Evolutionary conservation across 2,329 filamentous ascomycete species (phyloP).

Genomic region (Neospermospora avenae): DNA sequence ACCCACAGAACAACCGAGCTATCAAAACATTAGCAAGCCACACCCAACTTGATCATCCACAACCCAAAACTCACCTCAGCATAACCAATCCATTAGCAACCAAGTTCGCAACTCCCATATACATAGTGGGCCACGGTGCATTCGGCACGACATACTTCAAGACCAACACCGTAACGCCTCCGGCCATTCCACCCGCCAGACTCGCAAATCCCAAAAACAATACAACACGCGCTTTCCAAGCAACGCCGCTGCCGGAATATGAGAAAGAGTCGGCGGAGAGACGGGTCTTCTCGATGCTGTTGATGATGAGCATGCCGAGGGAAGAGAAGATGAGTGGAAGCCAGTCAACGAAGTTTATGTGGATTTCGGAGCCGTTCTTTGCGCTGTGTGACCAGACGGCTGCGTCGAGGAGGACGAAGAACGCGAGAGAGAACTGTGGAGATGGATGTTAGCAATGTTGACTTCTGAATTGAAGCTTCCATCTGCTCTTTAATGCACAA

Average conservation of each 20-base stretch:
- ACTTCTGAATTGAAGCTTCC: not conserved
- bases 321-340: conserved; percentile 64
- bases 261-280: conserved; percentile 61
- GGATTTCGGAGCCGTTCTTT: conserved; percentile 56
- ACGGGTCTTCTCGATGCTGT: conserved; percentile 64
- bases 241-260: conserved; percentile 60
- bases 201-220: conserved; percentile 65
- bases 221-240: conserved; percentile 66
- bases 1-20: conserved; percentile 65
- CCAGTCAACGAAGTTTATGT: conserved; percentile 68
- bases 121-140: conserved; percentile 56
- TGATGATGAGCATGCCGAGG: conserved; percentile 69
- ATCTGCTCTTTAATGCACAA: not conserved
- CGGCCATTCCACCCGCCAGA: conserved; percentile 65
- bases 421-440: conserved; percentile 61
- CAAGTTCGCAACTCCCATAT: conserved; percentile 65
- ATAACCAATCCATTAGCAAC: conserved; percentile 62
- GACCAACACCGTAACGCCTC: conserved; percentile 65
- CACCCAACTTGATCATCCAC: not conserved
- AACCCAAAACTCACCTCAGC: conserved; percentile 45
- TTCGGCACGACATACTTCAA: conserved; percentile 59
- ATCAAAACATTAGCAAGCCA: conserved; percentile 19
- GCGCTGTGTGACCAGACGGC: conserved; percentile 63
- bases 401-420: conserved; percentile 66
- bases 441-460: conserved; percentile 9